These are phyloP conservation scores for Phlebopus sp. DNA, from an alignment of 1,284 basidiomycete species.

Conservation along the genomic window DNA sequence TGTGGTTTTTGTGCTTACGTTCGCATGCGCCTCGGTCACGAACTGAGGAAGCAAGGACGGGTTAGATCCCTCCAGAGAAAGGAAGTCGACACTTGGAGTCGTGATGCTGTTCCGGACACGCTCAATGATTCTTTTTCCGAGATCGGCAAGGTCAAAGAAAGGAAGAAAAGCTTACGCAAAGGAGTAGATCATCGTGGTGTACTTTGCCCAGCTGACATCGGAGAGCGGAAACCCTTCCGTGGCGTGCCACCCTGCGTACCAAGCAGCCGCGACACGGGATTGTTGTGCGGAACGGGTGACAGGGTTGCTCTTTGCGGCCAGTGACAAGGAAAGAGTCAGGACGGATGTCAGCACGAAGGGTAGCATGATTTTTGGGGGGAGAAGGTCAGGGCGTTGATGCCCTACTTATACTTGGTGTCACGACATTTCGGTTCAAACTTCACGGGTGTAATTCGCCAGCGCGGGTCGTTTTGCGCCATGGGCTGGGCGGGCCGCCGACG, in stretches of 20 bases:
- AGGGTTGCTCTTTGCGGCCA: neutral
- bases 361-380: too few species aligned
- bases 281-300: neutral
- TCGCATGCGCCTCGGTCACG: conserved; percentile 44
- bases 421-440: too few species aligned
- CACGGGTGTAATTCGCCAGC: too few species aligned
- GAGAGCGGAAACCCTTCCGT: conserved; percentile 39
- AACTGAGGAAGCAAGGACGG: conserved; percentile 46
- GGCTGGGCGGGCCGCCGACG: too few species aligned
- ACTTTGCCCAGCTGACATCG: conserved; percentile 47
- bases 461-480: too few species aligned
- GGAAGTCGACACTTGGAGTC: conserved; percentile 37
- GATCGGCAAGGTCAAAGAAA: neutral
- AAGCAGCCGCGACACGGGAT: conserved; percentile 22
- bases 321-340: neutral
- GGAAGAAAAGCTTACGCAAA: conserved; percentile 26
- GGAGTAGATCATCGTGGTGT: conserved; percentile 48
- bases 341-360: neutral
- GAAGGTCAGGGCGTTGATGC: too few species aligned
- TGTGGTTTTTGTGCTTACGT: conserved; percentile 31
- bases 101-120: conserved; percentile 34
- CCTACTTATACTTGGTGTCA: too few species aligned
- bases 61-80: conserved; percentile 42
- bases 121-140: neutral
- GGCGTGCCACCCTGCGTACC: conserved; percentile 43